Percentiles rank a stretch among this genome's conserved stretches.
Conservation (phyloP, 2,329 filamentous ascomycete species). For the Pseudodiploospora longispora region DNA sequence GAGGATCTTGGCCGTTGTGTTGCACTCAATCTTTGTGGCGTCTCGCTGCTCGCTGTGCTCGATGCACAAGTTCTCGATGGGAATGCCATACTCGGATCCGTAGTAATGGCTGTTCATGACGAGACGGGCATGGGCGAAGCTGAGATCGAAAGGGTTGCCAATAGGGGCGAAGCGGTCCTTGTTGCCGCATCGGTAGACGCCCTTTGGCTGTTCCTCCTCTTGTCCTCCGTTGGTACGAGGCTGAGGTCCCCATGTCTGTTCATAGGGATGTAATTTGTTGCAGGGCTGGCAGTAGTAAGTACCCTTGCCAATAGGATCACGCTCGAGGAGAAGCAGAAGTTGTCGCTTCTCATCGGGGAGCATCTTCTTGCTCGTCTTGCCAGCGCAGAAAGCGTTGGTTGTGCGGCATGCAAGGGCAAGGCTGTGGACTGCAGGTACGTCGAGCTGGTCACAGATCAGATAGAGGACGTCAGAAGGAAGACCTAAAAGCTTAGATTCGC, state of each 20-base stretch:
- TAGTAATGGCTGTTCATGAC: slow-evolving; percentile 15
- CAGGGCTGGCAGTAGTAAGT: slow-evolving; percentile 13
- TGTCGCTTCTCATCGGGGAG: slow-evolving; percentile 2
- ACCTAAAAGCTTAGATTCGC: slow-evolving; percentile 6
- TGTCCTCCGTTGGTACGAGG: background rate
- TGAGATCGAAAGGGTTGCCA: slow-evolving; percentile 13
- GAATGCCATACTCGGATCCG: slow-evolving; percentile 13
- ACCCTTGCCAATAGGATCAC: slow-evolving; percentile 9
- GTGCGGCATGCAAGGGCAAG: slow-evolving; percentile 12
- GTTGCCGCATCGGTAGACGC: slow-evolving; percentile 5
- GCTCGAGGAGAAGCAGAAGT: slow-evolving; percentile 12
- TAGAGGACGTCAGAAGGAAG: slow-evolving; percentile 14
- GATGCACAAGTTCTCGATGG: slow-evolving; percentile 10
- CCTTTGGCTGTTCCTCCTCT: background rate
- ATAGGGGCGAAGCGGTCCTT: slow-evolving; percentile 13
- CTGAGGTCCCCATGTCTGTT: slow-evolving; percentile 9
- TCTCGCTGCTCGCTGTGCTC: slow-evolving; percentile 10
- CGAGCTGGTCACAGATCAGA: slow-evolving; percentile 13
- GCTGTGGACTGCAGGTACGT: slow-evolving; percentile 8
- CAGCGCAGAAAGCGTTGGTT: slow-evolving; percentile 5
- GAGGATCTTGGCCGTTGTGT: slow-evolving; percentile 11
- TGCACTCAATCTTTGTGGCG: slow-evolving; percentile 8
- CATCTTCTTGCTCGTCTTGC: slow-evolving; percentile 3
- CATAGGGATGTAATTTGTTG: slow-evolving; percentile 12
- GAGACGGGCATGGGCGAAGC: slow-evolving; percentile 13